phyloP scores from a whole-genome alignment of 225 moss, liverwort and hornwort genomes.

The Ulota crispa region DNA sequence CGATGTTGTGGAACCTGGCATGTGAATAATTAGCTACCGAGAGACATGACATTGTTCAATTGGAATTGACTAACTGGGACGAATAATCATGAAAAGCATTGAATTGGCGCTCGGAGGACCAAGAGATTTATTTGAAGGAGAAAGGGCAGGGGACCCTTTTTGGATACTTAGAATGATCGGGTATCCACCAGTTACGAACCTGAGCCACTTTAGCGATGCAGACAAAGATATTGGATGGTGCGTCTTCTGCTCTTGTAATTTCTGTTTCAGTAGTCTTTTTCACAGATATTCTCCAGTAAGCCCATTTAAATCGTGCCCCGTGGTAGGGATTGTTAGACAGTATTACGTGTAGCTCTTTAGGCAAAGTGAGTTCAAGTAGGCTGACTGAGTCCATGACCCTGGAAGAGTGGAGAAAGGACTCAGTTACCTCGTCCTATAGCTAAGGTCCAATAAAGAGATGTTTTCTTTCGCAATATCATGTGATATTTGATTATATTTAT shows the following conservation, averaged over 20 bases:
- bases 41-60: conserved; percentile 25
- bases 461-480: neutral
- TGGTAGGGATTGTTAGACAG: conserved; percentile 3
- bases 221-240: conserved; percentile 71
- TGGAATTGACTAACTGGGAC: conserved; percentile 57
- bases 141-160: conserved; percentile 86
- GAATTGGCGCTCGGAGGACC: conserved; percentile 87
- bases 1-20: conserved; percentile 1
- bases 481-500: conserved; percentile 2
- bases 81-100: conserved; percentile 78
- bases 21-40: neutral
- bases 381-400: conserved; percentile 1
- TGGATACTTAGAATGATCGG: conserved; percentile 94
- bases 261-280: neutral
- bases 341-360: conserved; percentile 2
- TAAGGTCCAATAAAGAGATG: conserved; percentile 3
- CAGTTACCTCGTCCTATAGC: neutral
- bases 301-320: neutral
- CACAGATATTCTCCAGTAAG: neutral
- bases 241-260: conserved; percentile 30
- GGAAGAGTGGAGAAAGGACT: conserved; percentile 20
- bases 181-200: conserved; percentile 62
- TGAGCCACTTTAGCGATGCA: conserved; percentile 25
- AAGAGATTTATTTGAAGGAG: conserved; percentile 78
- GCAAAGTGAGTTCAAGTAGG: neutral